phyloP scores from a whole-genome alignment of 352 stramenopile genomes.

The Globisporangium irregulare region DNA sequence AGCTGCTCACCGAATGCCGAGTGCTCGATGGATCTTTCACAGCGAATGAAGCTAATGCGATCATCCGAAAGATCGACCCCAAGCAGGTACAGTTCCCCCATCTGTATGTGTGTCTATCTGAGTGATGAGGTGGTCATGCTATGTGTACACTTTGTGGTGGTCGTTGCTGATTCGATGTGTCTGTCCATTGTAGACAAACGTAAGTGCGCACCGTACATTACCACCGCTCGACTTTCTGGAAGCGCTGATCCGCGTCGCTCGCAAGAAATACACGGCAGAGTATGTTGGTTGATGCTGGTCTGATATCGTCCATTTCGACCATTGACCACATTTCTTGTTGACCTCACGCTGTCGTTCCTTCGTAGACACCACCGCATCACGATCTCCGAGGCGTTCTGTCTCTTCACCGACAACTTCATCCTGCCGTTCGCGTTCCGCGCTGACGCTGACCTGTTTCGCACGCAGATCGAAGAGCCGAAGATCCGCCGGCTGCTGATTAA shows the following conservation, averaged over 20 bases:
- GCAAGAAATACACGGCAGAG: constrained; percentile 68
- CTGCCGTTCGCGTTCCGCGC: constrained; percentile 70
- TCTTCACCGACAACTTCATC: constrained; percentile 74
- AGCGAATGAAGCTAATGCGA: constrained; percentile 35
- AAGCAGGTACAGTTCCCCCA: constrained; percentile 27
- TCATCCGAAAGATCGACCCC: constrained; percentile 47
- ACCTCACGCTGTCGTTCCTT: background rate
- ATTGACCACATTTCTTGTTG: background rate
- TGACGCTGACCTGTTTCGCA: constrained; percentile 69
- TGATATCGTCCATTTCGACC: background rate
- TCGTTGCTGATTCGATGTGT: background rate
- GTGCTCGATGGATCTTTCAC: constrained; percentile 53
- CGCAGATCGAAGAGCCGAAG: constrained; percentile 65
- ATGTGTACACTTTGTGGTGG: background rate
- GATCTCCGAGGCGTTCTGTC: constrained; percentile 71
- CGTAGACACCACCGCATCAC: constrained; percentile 54
- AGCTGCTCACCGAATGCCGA: constrained; percentile 65
- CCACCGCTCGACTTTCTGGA: constrained; percentile 67
- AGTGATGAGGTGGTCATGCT: background rate
- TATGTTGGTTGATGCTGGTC: constrained; percentile 17
- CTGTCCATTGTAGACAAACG: constrained; percentile 21
- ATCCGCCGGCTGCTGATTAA: constrained; percentile 64
- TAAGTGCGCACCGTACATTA: constrained; percentile 42
- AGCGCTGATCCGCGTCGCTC: constrained; percentile 48
- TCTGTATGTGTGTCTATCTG: background rate